These are phyloP conservation scores for Phytophthora parvispora DNA, from an alignment of 352 stramenopile genomes.

Conservation along the genomic window DNA sequence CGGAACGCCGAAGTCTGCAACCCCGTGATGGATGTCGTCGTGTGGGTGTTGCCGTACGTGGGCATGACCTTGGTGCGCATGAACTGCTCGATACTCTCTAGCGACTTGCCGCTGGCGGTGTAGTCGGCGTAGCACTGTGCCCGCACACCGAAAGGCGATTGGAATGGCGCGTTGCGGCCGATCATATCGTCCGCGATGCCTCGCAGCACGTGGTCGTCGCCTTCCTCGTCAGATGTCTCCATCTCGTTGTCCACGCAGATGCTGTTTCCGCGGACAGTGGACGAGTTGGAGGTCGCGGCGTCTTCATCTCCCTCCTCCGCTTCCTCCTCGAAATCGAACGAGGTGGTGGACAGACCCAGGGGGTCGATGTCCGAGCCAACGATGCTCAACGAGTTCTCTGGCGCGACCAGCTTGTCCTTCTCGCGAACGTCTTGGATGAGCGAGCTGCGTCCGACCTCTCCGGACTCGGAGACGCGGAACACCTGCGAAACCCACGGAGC, in stretches of 20 bases:
- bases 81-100: constrained; percentile 94
- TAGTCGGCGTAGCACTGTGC: constrained; percentile 97
- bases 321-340: constrained; percentile 28
- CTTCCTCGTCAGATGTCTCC: constrained; percentile 17
- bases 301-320: background rate
- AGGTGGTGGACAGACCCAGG: constrained; percentile 24
- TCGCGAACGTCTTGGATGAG: constrained; percentile 22
- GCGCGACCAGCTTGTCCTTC: constrained; percentile 21
- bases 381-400: constrained; percentile 25
- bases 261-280: constrained; percentile 19
- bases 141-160: constrained; percentile 72
- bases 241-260: constrained; percentile 28
- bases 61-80: constrained; percentile 91
- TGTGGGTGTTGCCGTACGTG: constrained; percentile 98
- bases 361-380: constrained; percentile 18
- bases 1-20: constrained; percentile 95
- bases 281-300: constrained; percentile 17
- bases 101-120: constrained; percentile 92
- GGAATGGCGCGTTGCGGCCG: constrained; percentile 54
- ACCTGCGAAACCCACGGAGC: constrained; percentile 33
- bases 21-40: constrained; percentile 82
- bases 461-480: constrained; percentile 23
- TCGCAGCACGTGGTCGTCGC: constrained; percentile 35
- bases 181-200: constrained; percentile 58
- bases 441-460: constrained; percentile 19